Evolutionary conservation across 1,139 yeast species (phyloP), one percentile per base, ranked within the genome.

Genomic region (Scheffersomyces lignicola): DNA sequence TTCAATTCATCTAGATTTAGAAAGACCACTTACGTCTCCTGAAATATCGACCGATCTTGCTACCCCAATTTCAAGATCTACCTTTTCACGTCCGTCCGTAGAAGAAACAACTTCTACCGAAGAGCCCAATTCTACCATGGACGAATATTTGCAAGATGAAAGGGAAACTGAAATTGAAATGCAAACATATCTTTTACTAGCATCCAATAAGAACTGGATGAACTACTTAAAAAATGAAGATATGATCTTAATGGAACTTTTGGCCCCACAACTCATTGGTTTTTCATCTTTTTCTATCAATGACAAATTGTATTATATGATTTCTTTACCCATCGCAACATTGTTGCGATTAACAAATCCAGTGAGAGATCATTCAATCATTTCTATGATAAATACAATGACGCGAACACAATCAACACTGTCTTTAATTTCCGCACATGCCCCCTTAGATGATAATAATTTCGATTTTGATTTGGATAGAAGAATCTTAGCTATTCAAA

Each of bases 341-440:
- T 29, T 73, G 3, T 56, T 78, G 12, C 61, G 76, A 14, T 26
- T 73, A 4, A 66, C 81, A 1, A 62, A 71, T 1, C 84, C 85
- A 1, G 80, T 76, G 2, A 38, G 65, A 27, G 62, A 60, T 26
- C 51, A 53, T 20, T 22, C 46, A 1, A 34, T 43, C 5, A 37
- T 52, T 3, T 18, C 29, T 14, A n/a, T 32, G 14, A 24, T 48
- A 4, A 30, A 37, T 7, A 13, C 20, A 8, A 29, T 28, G 29
- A 33, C 29, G 20, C 37, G 25, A 18, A 22, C 22, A 4, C 18
- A 17, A 20, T 16, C 31, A 13, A 21, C 21, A 33, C 14, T 29
- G 29, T 18, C 22, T 32, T n/a, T 29, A 17, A 26, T 23, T 26
- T 9, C 17, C 29, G 4, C 18, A 4, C 3, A 11, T 14, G 17